Base-by-base conservation (phyloP, 352 stramenopile genomes). In the Phytophthora boehmeriae region DNA sequence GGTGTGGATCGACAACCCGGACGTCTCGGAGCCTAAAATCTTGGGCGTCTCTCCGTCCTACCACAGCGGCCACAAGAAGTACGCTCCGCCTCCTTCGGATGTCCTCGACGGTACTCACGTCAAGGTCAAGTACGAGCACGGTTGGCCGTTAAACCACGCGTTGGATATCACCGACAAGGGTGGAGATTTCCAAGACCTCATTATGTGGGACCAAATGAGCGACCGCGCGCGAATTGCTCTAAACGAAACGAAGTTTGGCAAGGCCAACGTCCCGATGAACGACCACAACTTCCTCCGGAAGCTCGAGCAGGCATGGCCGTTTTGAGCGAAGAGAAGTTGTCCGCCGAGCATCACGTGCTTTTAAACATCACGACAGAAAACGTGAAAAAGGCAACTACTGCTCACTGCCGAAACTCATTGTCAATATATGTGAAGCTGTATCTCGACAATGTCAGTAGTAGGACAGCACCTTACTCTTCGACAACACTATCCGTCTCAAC, bases 1-100 rank as follows among this genome's bases (percentile, higher is more conserved):
- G 0, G 58, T 83, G 32, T 83, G 66, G 35, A 72, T 83, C 42
- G 58, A 74, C 51, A 75, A 76, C 47, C 68, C 63, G 1, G 54
- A 54, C 20, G 32, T 48, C 1, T 19, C 23, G 1, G 47, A 69
- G 8, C 68, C 63, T 4, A 70, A 43, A 47, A 73, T 73, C 22
- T 5, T 70, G 5, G 63, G 8, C 4, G 64, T 59, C 16, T 52
- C 68, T 1, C 39, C 55, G 11, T 76, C 68, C 20, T 59, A 46
- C 2, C 68, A 76, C 54, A 65, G 47, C 34, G 58, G 58, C 6
- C 72, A 67, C 50, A 53, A 34, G 13, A 71, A 76, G 25, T 69
- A 72, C 28, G 46, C 51, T 8, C 62, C 62, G 8, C 59, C 51
- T 10, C 47, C 45, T 14, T 11, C 53, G 8, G 41, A 51, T 34